Percentiles rank a stretch among this genome's conserved stretches.
Evolutionary conservation across 192 early-diverging fungal genomes (phyloP).

Genomic region (Rhizophagus clarus): DNA sequence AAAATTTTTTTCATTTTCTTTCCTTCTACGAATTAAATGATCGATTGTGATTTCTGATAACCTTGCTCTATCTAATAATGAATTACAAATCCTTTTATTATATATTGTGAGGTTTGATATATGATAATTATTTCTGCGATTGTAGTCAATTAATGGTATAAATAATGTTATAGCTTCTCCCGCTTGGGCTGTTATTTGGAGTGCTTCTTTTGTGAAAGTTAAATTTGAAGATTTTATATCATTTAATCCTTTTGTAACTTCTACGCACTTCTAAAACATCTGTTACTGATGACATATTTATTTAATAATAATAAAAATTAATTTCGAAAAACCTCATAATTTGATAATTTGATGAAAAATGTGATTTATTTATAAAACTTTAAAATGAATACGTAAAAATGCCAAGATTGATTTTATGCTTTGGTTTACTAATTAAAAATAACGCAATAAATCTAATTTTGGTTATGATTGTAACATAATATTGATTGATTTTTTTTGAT

Average conservation of each 20-base stretch:
- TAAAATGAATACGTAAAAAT: too few species aligned
- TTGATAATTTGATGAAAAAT: too few species aligned
- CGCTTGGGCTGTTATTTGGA: neutral
- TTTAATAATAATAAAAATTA: neutral
- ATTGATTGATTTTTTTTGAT: too few species aligned
- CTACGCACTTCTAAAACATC: neutral
- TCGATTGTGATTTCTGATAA: neutral
- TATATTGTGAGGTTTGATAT: slow-evolving; percentile 22
- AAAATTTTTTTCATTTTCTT: slow-evolving; percentile 23
- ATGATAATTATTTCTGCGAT: slow-evolving; percentile 21
- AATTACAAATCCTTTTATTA: slow-evolving; percentile 33
- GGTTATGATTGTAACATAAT: too few species aligned
- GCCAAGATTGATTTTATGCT: too few species aligned
- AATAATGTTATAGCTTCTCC: neutral
- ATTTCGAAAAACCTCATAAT: too few species aligned
- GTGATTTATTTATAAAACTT: too few species aligned
- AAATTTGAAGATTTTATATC: neutral
- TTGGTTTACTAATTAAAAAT: too few species aligned
- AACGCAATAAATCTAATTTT: too few species aligned
- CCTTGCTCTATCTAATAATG: slow-evolving; percentile 13
- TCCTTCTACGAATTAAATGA: neutral
- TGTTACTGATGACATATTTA: neutral
- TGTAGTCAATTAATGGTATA: neutral
- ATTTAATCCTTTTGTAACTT: neutral
- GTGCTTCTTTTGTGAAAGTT: neutral